Conservation (phyloP, 2,329 filamentous ascomycete species). For the Zymoseptoria tritici region DNA sequence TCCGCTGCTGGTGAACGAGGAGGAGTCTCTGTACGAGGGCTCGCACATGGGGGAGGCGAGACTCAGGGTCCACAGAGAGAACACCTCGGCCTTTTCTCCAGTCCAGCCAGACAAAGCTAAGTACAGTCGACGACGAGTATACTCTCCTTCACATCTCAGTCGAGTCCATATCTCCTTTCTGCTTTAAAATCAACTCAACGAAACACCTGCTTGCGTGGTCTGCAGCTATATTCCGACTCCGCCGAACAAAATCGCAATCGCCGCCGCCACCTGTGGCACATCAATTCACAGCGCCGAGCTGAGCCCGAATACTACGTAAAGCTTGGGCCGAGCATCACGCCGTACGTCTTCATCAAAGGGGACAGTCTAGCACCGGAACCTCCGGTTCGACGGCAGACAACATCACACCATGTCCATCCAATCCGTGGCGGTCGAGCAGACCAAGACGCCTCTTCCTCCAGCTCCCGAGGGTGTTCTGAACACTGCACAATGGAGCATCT, state of each 20-base stretch:
- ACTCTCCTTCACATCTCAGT: neutral
- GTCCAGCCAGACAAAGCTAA: neutral
- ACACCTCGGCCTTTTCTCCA: neutral
- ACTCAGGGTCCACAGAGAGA: neutral
- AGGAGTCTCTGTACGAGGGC: neutral
- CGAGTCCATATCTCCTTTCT: neutral
- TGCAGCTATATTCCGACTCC: neutral
- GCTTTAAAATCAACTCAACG: neutral
- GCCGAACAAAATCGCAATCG: neutral
- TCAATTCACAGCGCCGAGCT: neutral
- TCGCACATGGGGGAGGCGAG: neutral
- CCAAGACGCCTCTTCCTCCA: constrained; percentile 29
- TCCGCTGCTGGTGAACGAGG: neutral
- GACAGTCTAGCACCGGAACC: neutral
- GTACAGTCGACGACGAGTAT: neutral
- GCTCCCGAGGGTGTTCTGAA: constrained; percentile 44
- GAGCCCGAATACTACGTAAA: neutral
- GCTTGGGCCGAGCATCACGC: neutral
- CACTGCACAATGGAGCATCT: constrained; percentile 50
- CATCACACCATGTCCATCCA: constrained; percentile 15
- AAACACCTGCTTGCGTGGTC: neutral
- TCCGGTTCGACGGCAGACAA: neutral
- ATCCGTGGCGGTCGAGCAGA: constrained; percentile 8
- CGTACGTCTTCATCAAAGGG: neutral
- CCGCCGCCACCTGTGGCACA: neutral